Evolutionary conservation across 257 asterid species (phyloP), one percentile per base, ranked within the genome.

Genomic region (Lithospermum erythrorhizon): DNA sequence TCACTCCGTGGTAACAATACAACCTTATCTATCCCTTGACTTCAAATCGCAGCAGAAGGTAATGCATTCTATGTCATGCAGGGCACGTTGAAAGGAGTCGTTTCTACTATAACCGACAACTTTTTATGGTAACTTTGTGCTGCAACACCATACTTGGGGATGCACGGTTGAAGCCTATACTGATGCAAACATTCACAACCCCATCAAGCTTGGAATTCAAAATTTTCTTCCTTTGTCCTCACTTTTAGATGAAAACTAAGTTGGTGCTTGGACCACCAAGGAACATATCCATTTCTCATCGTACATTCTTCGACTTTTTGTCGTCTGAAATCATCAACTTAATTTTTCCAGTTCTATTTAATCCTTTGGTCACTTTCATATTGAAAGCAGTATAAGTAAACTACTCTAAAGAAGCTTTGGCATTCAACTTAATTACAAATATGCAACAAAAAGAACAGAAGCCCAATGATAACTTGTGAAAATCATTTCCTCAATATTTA

Each of bases 1-100:
- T 64, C 95, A 91, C 75, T 83, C 98, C 21, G 53, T 63, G 94
- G 98, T 90, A 82, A 18, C 25, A 14, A 35, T 66, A 45, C 19
- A 53, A 4, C 51, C 32, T 53, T 10, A 21, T 55, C 14, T 67
- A 24, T 61, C 58, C 13, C 35, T 23, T 22, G 29, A 16, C 10
- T 19, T 17, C 48, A 8, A 19, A 55, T 55, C 7, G 6, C 30
- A 63, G 59, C 21, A 11, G 59, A 16, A 57, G 21, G 14, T 58
- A 13, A 49, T n/a, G 21, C 23, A 14, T 19, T 49, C n/a, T 19
- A 22, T 55, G 55, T 53, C 55, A 48, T 65, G 66, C 87, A 87
- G 91, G 87, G 67, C 56, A 81, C 79, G 3, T 66, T 85, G 65
- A 87, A 81, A 78, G 75, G 76, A 67, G 71, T 87, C 20, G 91